A percentile compares a stretch with the other conserved stretches of the same genome.
These are phyloP conservation scores for Naganishia kalamii DNA, from an alignment of 768 basidiomycete genomes.

Conservation along the genomic window DNA sequence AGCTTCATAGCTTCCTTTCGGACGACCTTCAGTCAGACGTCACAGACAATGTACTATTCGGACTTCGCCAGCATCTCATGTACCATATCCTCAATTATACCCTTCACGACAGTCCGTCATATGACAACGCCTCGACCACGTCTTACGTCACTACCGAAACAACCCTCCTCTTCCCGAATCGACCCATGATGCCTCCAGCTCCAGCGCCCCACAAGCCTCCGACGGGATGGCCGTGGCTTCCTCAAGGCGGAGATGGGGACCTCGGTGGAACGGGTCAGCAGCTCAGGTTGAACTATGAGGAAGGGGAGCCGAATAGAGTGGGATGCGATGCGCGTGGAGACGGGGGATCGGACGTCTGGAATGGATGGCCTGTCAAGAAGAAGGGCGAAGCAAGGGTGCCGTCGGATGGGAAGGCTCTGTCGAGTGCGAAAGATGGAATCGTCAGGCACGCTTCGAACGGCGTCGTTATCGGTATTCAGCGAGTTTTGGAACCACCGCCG, in stretches of 20 bases:
- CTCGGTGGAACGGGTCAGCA: constrained; percentile 76
- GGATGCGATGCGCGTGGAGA: constrained; percentile 64
- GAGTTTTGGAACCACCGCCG: constrained; percentile 67
- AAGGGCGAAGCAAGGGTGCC: background rate
- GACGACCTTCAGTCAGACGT: constrained; percentile 31
- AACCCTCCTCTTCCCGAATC: constrained; percentile 44
- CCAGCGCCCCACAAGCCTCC: constrained; percentile 61
- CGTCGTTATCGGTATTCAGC: constrained; percentile 64
- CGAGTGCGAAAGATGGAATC: constrained; percentile 53
- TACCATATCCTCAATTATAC: constrained; percentile 89
- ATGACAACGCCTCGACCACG: constrained; percentile 32
- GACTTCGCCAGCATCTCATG: constrained; percentile 81
- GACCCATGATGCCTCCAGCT: constrained; percentile 56
- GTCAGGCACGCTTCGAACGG: constrained; percentile 65
- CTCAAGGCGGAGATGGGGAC: constrained; percentile 65
- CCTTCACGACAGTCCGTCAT: constrained; percentile 49
- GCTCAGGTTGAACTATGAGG: constrained; percentile 56
- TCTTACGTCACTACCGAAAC: constrained; percentile 34
- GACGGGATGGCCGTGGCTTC: constrained; percentile 77
- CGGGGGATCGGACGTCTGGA: constrained; percentile 55
- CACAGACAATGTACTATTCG: constrained; percentile 73
- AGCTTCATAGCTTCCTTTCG: background rate
- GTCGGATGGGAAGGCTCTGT: constrained; percentile 6
- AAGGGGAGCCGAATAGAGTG: constrained; percentile 47
- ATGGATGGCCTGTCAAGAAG: constrained; percentile 29